These are phyloP conservation scores for Aphanomyces astaci DNA, from an alignment of 352 stramenopile genomes.

Conservation along the genomic window DNA sequence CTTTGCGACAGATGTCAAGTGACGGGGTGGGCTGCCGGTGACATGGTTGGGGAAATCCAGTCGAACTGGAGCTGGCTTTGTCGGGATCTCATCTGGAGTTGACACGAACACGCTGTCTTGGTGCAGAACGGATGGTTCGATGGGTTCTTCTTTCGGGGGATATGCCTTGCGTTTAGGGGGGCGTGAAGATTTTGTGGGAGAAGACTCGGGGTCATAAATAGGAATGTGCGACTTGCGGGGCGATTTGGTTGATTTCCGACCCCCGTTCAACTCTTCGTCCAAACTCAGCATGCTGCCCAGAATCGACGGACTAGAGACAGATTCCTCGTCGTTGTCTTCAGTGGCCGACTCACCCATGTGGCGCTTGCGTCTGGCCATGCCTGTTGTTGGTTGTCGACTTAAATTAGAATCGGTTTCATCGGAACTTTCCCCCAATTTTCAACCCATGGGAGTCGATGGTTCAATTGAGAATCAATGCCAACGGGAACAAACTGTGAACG, in stretches of 20 bases:
- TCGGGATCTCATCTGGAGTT: background rate
- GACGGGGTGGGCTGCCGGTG: background rate
- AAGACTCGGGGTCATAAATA: background rate
- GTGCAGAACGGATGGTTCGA: background rate
- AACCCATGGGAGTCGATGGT: too few relatives aligned
- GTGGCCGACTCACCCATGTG: background rate
- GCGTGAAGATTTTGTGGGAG: background rate
- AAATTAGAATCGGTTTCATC: background rate
- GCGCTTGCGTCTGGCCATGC: background rate
- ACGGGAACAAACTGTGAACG: too few relatives aligned
- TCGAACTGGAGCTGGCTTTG: background rate
- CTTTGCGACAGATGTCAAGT: too few relatives aligned
- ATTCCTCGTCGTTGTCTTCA: background rate
- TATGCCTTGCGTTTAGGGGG: background rate
- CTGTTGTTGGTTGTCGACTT: too few relatives aligned
- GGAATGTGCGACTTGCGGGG: constrained; percentile 10
- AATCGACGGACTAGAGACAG: background rate
- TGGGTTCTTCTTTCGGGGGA: background rate
- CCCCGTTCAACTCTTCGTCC: background rate
- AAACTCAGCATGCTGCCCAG: background rate
- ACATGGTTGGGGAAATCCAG: constrained; percentile 1
- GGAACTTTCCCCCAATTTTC: too few relatives aligned
- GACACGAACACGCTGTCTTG: background rate
- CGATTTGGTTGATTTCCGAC: background rate
- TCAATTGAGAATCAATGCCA: too few relatives aligned